Conservation (phyloP, 2,329 filamentous ascomycete species). For the Exophiala calicioides region DNA sequence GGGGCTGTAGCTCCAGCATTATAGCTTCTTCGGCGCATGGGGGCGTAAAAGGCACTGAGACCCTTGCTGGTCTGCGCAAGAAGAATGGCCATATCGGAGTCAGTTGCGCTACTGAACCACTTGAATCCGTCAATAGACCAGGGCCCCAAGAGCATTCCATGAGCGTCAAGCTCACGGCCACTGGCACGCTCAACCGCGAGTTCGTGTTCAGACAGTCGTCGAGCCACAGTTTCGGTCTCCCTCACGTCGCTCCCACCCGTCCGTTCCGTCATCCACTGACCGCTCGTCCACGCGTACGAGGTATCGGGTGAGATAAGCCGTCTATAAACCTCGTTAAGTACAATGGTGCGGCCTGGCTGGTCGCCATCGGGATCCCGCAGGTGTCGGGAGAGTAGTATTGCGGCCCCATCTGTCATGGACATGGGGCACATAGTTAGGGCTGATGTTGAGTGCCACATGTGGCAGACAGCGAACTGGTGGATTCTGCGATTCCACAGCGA, state of each 20-base stretch:
- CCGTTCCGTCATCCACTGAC: conserved; percentile 43
- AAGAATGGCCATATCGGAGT: conserved; percentile 63
- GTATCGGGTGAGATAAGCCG: conserved; percentile 8
- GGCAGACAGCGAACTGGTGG: conserved; percentile 29
- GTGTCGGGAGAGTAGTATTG: conserved; percentile 30
- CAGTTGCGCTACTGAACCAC: conserved; percentile 69
- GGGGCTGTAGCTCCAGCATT: neutral
- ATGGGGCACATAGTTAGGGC: conserved; percentile 65
- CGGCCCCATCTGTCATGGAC: conserved; percentile 56
- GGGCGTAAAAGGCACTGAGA: conserved; percentile 65
- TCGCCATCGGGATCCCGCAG: neutral
- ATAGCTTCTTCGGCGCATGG: conserved; percentile 52
- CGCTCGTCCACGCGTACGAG: conserved; percentile 37
- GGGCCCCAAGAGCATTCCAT: conserved; percentile 51
- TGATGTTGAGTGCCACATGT: conserved; percentile 61
- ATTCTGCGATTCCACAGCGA: neutral
- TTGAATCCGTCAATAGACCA: conserved; percentile 65
- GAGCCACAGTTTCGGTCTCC: conserved; percentile 38
- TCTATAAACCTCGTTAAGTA: neutral
- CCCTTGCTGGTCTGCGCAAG: conserved; percentile 60
- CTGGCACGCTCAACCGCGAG: conserved; percentile 10
- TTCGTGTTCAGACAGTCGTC: conserved; percentile 7
- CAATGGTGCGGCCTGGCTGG: neutral
- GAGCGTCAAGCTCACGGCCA: conserved; percentile 32
- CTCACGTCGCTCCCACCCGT: conserved; percentile 39